Base-by-base conservation (phyloP, 352 stramenopile genomes). In the Phytophthora fragariaefolia region DNA sequence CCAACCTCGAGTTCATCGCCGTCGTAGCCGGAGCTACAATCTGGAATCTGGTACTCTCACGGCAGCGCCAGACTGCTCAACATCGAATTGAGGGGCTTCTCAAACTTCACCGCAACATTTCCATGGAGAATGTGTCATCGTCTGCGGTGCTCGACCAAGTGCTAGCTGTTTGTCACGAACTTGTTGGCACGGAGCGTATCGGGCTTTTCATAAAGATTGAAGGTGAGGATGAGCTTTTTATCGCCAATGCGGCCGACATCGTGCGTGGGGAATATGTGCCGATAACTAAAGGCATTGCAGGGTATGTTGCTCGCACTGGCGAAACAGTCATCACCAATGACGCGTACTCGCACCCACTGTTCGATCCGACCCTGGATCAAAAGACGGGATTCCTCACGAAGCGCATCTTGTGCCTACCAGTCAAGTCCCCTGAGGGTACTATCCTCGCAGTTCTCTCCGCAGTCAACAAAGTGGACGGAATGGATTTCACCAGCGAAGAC, bases 291-390 rank as follows among this genome's bases (percentile, higher is more conserved):
- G 83, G 83, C 4, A 82, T 92, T n/a, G 81, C 82, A 0, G 83
- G 83, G 20, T 78, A 85, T 57, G 83, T 92, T 4, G 82, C 82
- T 18, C 76, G 81, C 40, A 90, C 83, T 1, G 83, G 81, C 6
- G 79, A 90, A 69, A 86, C 71, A 2, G 79, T 92, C 38, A 80
- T 86, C 60, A 92, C 83, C 2, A 92, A 92, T 51, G 76, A 90
- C 53, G 83, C 82, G 5, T 83, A 87, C 61, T 72, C 68, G 20
- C 83, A 92, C 40, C 76, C 79, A 6, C 69, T 84, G 42, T 92
- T 92, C 47, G 83, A 90, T 56, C 68, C 79, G 52, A 88, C 83
- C 8, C 56, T 92, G 45, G 83, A 90, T 43, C 77, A 86, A 36
- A 90, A 90, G 63, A 86, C 79, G 0, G 82, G 79, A 6, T 87